A percentile compares a stretch with the other conserved stretches of the same genome.
These are phyloP conservation scores for Cutaneotrichosporon spelunceum DNA, from an alignment of 1,284 basidiomycete species.

Conservation along the genomic window DNA sequence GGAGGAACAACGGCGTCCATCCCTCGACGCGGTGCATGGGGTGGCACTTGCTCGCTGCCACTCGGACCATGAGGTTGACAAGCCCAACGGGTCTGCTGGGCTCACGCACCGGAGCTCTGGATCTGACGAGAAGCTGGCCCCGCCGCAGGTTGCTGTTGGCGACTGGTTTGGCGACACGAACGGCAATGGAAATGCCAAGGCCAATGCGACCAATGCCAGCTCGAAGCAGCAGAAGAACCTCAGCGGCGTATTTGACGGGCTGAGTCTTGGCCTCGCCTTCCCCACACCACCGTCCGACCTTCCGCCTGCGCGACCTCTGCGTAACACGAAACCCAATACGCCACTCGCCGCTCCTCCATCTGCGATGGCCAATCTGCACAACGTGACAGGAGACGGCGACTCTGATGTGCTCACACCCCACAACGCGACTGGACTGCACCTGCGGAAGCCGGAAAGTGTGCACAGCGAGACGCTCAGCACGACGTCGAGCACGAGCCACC, in stretches of 20 bases:
- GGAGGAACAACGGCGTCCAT: slow-evolving; percentile 3
- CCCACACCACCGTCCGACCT: slow-evolving; percentile 23
- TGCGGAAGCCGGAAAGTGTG: slow-evolving; percentile 6
- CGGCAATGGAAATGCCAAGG: too few relatives aligned
- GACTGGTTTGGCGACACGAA: neutral
- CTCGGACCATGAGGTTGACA: slow-evolving; percentile 9
- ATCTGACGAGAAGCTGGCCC: neutral
- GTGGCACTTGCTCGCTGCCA: slow-evolving; percentile 14
- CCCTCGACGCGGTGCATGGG: slow-evolving; percentile 11
- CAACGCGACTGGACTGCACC: slow-evolving; percentile 1
- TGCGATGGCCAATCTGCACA: neutral
- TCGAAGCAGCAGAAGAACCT: neutral
- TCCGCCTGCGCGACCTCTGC: slow-evolving; percentile 4
- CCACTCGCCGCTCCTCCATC: neutral
- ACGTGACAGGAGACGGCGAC: neutral
- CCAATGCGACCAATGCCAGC: neutral
- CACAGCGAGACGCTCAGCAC: slow-evolving; percentile 6
- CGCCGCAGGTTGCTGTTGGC: neutral
- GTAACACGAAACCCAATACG: neutral
- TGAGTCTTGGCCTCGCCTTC: slow-evolving; percentile 16
- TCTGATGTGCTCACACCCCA: neutral
- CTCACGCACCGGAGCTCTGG: slow-evolving; percentile 2
- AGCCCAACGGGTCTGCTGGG: neutral
- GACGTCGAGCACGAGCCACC: slow-evolving; percentile 8
- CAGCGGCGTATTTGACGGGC: slow-evolving; percentile 6